phyloP scores from a whole-genome alignment of 2,329 filamentous ascomycete genomes.

The Epichloe typhina region DNA sequence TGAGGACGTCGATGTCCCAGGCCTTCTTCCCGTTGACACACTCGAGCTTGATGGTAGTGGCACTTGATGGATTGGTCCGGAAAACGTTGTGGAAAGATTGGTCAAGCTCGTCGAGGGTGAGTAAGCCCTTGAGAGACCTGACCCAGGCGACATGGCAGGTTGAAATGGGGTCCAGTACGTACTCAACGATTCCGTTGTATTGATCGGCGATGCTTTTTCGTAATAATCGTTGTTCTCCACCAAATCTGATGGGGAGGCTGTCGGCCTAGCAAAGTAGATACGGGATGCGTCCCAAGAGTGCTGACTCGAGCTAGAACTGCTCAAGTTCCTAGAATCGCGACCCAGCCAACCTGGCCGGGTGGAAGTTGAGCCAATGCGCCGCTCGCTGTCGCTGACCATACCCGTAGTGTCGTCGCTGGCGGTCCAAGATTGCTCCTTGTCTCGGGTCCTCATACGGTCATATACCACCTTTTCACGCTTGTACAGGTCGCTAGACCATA shows the following conservation, averaged over 20 bases:
- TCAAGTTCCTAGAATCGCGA: constrained; percentile 31
- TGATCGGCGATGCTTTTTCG: constrained; percentile 51
- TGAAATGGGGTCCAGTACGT: constrained; percentile 89
- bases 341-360: constrained; percentile 38
- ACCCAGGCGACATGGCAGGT: constrained; percentile 48
- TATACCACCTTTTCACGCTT: constrained; percentile 58
- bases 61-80: constrained; percentile 27
- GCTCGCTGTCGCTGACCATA: constrained; percentile 41
- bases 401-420: constrained; percentile 36
- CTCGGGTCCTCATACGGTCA: constrained; percentile 31
- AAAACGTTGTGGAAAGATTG: constrained; percentile 40
- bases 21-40: constrained; percentile 41
- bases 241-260: constrained; percentile 49
- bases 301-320: constrained; percentile 52
- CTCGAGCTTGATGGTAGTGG: constrained; percentile 32
- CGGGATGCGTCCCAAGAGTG: constrained; percentile 58
- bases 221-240: constrained; percentile 61
- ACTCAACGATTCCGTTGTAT: constrained; percentile 60
- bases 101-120: constrained; percentile 50
- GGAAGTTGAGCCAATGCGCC: constrained; percentile 29
- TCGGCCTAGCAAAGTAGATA: constrained; percentile 44
- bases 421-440: constrained; percentile 32
- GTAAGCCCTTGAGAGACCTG: constrained; percentile 44
- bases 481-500: constrained; percentile 89
- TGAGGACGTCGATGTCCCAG: constrained; percentile 53